A percentile compares a stretch with the other conserved stretches of the same genome.
Evolutionary conservation across 176 grass and related monocot genomes (phyloP).

Genomic region (Carex scoparia): DNA sequence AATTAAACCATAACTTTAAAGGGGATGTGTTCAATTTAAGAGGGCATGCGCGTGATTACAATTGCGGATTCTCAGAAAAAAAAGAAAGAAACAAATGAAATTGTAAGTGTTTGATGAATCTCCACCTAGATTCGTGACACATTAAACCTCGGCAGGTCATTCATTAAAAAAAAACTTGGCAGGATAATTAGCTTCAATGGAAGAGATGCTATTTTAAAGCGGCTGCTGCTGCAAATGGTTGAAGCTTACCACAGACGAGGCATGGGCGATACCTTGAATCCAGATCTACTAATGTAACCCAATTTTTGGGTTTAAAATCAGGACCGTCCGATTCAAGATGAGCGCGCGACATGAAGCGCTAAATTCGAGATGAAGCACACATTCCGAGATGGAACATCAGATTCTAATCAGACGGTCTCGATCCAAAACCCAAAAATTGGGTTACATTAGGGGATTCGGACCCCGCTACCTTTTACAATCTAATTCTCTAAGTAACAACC

Average conservation of each 20-base stretch:
- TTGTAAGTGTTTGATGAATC: neutral
- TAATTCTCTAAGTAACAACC: neutral
- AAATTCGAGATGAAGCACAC: too few relatives aligned
- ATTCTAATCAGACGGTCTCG: too few relatives aligned
- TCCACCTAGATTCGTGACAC: neutral
- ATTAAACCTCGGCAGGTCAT: neutral
- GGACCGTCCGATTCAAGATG: too few relatives aligned
- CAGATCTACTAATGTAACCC: too few relatives aligned
- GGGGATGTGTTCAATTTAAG: neutral
- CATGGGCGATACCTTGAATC: neutral
- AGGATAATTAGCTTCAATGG: neutral
- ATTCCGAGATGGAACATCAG: too few relatives aligned
- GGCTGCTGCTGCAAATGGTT: too few relatives aligned
- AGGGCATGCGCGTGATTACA: neutral
- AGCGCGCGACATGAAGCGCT: too few relatives aligned
- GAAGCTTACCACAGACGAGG: neutral
- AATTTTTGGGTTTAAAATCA: too few relatives aligned
- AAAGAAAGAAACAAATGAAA: neutral
- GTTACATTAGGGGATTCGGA: too few relatives aligned
- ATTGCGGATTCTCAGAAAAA: neutral
- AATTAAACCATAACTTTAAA: neutral
- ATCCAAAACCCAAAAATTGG: too few relatives aligned
- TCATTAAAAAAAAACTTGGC: neutral
- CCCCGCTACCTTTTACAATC: neutral
- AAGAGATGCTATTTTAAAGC: neutral